Base-by-base conservation (phyloP, 768 basidiomycete species). In the Rhizopogon salebrosus region DNA sequence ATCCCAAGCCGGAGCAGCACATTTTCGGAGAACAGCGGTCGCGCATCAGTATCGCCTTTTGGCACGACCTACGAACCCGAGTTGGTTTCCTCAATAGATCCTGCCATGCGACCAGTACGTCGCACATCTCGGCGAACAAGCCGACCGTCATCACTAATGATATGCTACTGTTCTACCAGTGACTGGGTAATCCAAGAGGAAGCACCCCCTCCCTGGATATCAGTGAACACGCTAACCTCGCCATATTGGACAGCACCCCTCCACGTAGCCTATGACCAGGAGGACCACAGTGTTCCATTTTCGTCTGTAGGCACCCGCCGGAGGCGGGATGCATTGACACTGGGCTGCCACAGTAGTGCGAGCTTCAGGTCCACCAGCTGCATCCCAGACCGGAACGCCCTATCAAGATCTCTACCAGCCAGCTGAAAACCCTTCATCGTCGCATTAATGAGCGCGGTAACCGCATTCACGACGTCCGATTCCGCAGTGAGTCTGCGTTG, bases 211-310 rank as follows among this genome's bases (percentile, higher is more conserved):
- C 41, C n/a, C 41, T 14, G n/a, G n/a, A n/a, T n/a, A n/a, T n/a
- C 41, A 29, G 27, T 29, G 9, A 29, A 9, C 27, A 29, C 7
- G 9, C 9, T 9, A 8, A 7, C 27, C 9, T 9, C 27, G 8
- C 8, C 43, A 35, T 52, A 52, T 11, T n/a, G 18, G 22, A 56
- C 41, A 4, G 56, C 57, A 11, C 64, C 64, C 27, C 50, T 54
- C 63, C 63, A 64, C 6, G 56, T 56, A 3, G 64, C 51, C 64
- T 64, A 64, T 20, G 61, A 56, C 63, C 63, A 65, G 6, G 64
- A 63, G 6, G 63, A 64, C 40, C 52, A 63, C 22, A 13, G 29
- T 3, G 55, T n/a, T 40, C 24, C 10, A 6, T 14, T 31, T 0
- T 29, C 8, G 9, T 43, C n/a, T 16, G 49, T 20, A 2, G 10